A percentile compares a stretch with the other conserved stretches of the same genome.
Evolutionary conservation across 257 asterid species (phyloP).

Genomic region (Solanum medicagineum): DNA sequence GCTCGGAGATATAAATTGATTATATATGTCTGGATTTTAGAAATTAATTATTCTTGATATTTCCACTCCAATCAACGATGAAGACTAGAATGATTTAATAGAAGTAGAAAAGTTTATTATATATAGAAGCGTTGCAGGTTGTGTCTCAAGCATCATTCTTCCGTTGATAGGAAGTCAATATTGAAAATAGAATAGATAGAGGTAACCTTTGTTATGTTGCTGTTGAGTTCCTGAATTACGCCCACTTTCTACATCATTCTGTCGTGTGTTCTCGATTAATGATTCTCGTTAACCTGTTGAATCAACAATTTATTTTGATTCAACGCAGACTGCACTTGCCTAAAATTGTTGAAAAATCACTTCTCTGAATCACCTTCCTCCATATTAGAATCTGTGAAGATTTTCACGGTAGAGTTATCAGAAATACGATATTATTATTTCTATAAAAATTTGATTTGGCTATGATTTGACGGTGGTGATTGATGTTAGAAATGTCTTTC

Average conservation of each 20-base stretch:
- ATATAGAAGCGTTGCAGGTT: background rate
- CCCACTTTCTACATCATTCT: slow-evolving; percentile 54
- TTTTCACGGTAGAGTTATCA: background rate
- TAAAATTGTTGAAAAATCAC: slow-evolving; percentile 52
- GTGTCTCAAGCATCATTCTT: background rate
- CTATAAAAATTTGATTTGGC: background rate
- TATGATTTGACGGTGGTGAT: slow-evolving; percentile 1
- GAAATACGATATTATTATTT: background rate
- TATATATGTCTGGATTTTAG: background rate
- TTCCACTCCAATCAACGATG: background rate
- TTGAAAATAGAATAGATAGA: slow-evolving; percentile 52
- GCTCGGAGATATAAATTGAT: background rate
- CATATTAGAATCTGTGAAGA: background rate
- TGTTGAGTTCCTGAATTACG: slow-evolving; percentile 56
- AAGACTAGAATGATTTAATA: background rate
- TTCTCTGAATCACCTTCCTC: slow-evolving; percentile 28
- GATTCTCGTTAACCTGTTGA: slow-evolving; percentile 80
- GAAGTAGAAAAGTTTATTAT: background rate
- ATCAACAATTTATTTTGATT: slow-evolving; percentile 58
- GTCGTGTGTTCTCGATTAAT: slow-evolving; percentile 50
- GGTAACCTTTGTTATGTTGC: slow-evolving; percentile 47
- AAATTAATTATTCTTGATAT: background rate
- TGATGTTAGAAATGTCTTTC: slow-evolving; percentile 13
- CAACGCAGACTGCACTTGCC: slow-evolving; percentile 53
- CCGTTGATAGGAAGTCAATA: slow-evolving; percentile 24